These are phyloP conservation scores for Vigna trinervia DNA, from an alignment of 306 rosid species.

Conservation along the genomic window DNA sequence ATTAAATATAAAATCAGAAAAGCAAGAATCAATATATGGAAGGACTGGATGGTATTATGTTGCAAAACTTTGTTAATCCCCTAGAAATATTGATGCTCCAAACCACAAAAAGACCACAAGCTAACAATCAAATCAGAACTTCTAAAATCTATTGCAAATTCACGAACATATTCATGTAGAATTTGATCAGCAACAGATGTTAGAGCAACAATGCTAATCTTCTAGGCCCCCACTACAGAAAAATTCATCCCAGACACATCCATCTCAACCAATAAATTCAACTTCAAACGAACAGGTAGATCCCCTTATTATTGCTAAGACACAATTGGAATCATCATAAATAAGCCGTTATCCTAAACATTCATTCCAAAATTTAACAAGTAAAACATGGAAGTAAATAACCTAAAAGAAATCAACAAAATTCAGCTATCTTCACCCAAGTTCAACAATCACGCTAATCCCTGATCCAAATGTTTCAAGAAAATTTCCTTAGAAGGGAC, in stretches of 20 bases:
- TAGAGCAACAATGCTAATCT: slow-evolving; percentile 13
- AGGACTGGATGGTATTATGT: slow-evolving; percentile 14
- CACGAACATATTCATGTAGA: not conserved
- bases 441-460: slow-evolving; percentile 28
- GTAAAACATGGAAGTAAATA: slow-evolving; percentile 33
- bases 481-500: not conserved
- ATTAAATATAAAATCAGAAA: slow-evolving; percentile 32
- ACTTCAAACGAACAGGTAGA: slow-evolving; percentile 17
- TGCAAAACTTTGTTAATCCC: not conserved
- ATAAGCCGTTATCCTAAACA: not conserved
- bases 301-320: slow-evolving; percentile 14
- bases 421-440: slow-evolving; percentile 38
- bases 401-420: slow-evolving; percentile 30
- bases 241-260: slow-evolving; percentile 28
- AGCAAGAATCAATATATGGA: slow-evolving; percentile 29
- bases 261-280: slow-evolving; percentile 31
- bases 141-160: slow-evolving; percentile 31
- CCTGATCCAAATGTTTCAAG: slow-evolving; percentile 13
- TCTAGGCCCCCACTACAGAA: slow-evolving; percentile 16
- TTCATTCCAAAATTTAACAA: slow-evolving; percentile 8
- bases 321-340: slow-evolving; percentile 17
- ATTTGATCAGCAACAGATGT: not conserved
- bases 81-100: slow-evolving; percentile 33
- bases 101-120: not conserved
- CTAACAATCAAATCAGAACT: slow-evolving; percentile 31